These are phyloP conservation scores for Lactuca saligna DNA, from an alignment of 129 eudicot species.

Conservation along the genomic window DNA sequence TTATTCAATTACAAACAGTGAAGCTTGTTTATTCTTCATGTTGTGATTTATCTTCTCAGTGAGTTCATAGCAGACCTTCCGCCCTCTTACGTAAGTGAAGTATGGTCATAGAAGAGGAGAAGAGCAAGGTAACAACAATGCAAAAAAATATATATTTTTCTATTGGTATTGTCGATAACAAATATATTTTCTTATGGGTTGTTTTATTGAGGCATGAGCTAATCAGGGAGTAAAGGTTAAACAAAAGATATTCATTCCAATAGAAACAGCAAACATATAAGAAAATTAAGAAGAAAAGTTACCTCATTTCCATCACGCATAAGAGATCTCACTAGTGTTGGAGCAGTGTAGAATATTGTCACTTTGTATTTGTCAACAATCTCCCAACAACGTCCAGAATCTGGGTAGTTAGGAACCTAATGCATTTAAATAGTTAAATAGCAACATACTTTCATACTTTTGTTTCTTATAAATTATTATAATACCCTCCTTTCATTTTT, in stretches of 20 bases:
- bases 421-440: not conserved
- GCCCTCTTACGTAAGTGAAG: no score
- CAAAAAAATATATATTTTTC: not conserved
- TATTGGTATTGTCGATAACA: not conserved
- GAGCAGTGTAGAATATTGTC: constrained; percentile 93
- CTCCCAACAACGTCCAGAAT: constrained; percentile 97
- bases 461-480: no score
- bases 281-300: constrained; percentile 27
- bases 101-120: not conserved
- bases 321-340: constrained; percentile 95
- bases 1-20: no score
- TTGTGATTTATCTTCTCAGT: no score
- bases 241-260: not conserved
- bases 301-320: constrained; percentile 98
- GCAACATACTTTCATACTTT: not conserved
- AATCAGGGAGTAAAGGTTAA: constrained; percentile 1
- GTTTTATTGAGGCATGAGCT: not conserved
- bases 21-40: no score
- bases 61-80: no score
- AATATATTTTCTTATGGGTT: not conserved
- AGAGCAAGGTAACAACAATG: not conserved
- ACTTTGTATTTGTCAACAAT: constrained; percentile 97
- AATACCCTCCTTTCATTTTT: no score
- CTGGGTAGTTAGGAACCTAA: constrained; percentile 92
- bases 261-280: not conserved